A percentile compares a stretch with the other conserved stretches of the same genome.
Evolutionary conservation across 108 stramenopile genomes (phyloP).

Genomic region (Chaetoceros muelleri): DNA sequence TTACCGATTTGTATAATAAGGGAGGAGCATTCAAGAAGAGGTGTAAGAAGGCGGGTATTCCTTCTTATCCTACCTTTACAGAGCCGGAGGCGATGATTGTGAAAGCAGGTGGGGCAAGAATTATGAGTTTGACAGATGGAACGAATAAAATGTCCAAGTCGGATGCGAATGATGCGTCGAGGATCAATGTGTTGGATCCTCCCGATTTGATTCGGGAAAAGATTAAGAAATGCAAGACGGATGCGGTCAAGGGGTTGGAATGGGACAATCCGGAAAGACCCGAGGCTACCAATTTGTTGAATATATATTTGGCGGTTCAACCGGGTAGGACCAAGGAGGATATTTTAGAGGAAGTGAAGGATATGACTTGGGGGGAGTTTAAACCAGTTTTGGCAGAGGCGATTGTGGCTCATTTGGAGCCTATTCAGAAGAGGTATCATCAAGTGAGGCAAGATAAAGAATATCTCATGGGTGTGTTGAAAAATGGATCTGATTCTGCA

Average conservation of each 20-base stretch:
- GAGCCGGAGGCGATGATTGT: constrained; percentile 95
- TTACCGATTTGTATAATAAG: constrained; percentile 92
- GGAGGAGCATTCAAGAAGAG: constrained; percentile 74
- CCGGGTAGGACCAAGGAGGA: constrained; percentile 67
- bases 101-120: constrained; percentile 86
- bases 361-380: constrained; percentile 92
- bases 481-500: constrained; percentile 92
- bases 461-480: constrained; percentile 72
- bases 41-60: constrained; percentile 70
- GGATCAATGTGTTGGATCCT: constrained; percentile 95
- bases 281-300: constrained; percentile 93
- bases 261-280: constrained; percentile 97
- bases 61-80: constrained; percentile 75
- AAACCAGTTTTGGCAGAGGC: constrained; percentile 94
- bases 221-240: constrained; percentile 96
- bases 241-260: constrained; percentile 75
- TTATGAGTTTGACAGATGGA: constrained; percentile 97
- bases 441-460: constrained; percentile 82
- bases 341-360: constrained; percentile 69
- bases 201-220: constrained; percentile 86
- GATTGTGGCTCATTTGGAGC: constrained; percentile 83
- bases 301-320: constrained; percentile 88
- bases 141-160: constrained; percentile 97
- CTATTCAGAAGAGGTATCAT: constrained; percentile 86
- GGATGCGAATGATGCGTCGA: constrained; percentile 77